Evolutionary conservation across 164 flowering plant genomes (phyloP), one percentile per base, ranked within the genome.

Genomic region (Malania oleifera): DNA sequence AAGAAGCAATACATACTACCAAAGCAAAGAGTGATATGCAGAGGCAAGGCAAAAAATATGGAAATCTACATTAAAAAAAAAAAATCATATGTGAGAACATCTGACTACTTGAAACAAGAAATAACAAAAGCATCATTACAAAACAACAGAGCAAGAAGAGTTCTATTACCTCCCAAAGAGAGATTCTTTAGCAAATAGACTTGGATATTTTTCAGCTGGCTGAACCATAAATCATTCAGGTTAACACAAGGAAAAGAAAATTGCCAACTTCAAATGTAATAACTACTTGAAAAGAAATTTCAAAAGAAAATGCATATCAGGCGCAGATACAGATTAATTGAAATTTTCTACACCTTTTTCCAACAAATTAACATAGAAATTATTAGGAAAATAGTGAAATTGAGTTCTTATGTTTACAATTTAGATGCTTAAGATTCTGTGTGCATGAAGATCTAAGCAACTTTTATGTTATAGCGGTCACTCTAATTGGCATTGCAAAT

Each of bases 151-250:
- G n/a, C n/a, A 26, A 27, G 7, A 0, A 48, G 22, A 4, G 19
- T 5, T 31, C 2, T 29, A 45, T 54, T 68, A 81, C 89, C 77
- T 77, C 47, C 80, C 82, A 63, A 81, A 81, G 0, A 84, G 37
- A 60, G 86, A 81, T 2, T 67, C 69, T 46, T 60, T 45, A 3
- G 83, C 60, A 76, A 84, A 75, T 43, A 78, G 47, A 27, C 57
- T 39, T 19, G 89, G 89, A 61, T 62, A 84, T 60, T 81, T 81
- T 29, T 84, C 86, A 27, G 82, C 84, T 44, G 89, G 86, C 89
- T 84, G 52, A 45, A 43, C 7, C 46, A 43, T 43, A 43, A 60
- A 46, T 8, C 25, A 7, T 2, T 43, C 20, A 43, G 1, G 8
- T n/a, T 43, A 11, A 18, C 6, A 43, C 4, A 43, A 43, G 6